Percentiles rank a stretch among this genome's conserved stretches.
phyloP scores from a whole-genome alignment of 1,139 yeast genomes.

The Casaregolazyma suthepensis region DNA sequence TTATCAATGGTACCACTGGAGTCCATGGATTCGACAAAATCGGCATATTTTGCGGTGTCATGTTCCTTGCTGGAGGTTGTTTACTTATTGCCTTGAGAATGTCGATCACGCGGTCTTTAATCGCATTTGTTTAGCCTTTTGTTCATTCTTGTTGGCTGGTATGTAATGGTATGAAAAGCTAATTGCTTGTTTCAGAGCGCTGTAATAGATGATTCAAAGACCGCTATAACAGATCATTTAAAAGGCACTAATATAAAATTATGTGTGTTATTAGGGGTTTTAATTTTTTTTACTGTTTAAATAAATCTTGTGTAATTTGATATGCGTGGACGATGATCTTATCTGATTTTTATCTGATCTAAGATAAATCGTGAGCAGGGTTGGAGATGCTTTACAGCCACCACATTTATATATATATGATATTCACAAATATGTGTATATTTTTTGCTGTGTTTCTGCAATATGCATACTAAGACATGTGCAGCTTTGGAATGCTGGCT shows the following conservation, averaged over 20 bases:
- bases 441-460: no score
- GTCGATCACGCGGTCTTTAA: neutral
- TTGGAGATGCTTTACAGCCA: constrained; percentile 40
- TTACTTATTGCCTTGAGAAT: constrained; percentile 4
- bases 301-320: neutral
- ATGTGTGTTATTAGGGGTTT: no score
- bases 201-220: no score
- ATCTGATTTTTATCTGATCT: constrained; percentile 31
- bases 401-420: no score
- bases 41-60: constrained; percentile 20
- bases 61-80: constrained; percentile 14
- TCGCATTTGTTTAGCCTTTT: constrained; percentile 1
- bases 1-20: constrained; percentile 23
- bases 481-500: no score
- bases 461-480: no score
- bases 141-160: neutral
- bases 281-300: no score
- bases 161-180: no score
- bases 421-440: no score
- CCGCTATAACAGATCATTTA: no score
- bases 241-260: neutral
- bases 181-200: no score
- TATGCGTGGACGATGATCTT: neutral
- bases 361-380: constrained; percentile 67
- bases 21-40: constrained; percentile 17